Evolutionary conservation across 768 basidiomycete genomes (phyloP), one percentile per base, ranked within the genome.

Genomic region (Cystobasidium tubakii): DNA sequence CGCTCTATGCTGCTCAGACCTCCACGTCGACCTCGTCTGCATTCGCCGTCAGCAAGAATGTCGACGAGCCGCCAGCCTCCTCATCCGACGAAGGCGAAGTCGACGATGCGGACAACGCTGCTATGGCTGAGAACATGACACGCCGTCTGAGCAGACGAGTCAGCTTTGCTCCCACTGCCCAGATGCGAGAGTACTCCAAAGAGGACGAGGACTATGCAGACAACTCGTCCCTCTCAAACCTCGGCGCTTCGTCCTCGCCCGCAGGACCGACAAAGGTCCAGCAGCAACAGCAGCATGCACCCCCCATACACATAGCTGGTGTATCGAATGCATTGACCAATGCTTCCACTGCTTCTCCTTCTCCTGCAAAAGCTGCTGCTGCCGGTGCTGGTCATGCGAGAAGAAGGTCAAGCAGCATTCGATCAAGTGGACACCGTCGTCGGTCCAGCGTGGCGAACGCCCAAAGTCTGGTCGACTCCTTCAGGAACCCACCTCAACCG

Each of bases 81-180:
- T 74, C 21, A 65, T 70, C 29, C 74, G 73, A 12, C 39, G 42
- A 29, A 67, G 55, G 64, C 69, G 73, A 54, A 64, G 33, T 23
- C 74, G 69, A 27, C 39, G 54, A 10, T 43, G 27, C 57, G 73
- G 29, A 63, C 62, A 19, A 33, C 36, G 0, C 64, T 74, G 73
- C 42, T 34, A 27, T 12, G 34, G 63, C 46, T 25, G 46, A 27
- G 60, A 76, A 67, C 50, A 67, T 6, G 46, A 71, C 72, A 73
- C 69, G 67, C 23, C 57, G 73, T 19, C 62, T 65, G 36, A 64
- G 62, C 50, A 62, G 78, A 3, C 39, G 78, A 33, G 78, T 79
- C 34, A 73, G 71, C 57, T 79, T 78, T 39, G 78, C 78, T 0
- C 75, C 78, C 0, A 63, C 44, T 25, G 77, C 78, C 6, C 74